These are phyloP conservation scores for Plantago major DNA, from an alignment of 257 asterid genomes.

Conservation along the genomic window DNA sequence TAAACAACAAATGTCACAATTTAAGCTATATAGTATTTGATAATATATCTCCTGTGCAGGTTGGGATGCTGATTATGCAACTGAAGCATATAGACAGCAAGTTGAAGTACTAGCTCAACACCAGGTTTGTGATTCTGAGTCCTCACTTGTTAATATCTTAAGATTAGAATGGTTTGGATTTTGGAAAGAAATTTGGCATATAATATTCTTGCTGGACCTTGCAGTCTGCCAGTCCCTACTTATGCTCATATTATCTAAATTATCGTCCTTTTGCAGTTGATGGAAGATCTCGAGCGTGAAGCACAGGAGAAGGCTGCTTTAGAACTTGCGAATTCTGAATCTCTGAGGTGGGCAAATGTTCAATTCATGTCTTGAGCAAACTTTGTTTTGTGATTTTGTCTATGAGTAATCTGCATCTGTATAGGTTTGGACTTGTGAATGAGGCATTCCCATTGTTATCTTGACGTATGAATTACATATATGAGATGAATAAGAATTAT, in stretches of 20 bases:
- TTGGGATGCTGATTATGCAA: constrained; percentile 97
- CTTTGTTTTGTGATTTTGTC: not conserved
- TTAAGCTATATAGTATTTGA: constrained; percentile 4
- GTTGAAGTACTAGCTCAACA: constrained; percentile 88
- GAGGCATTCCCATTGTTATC: no score
- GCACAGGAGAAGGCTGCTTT: constrained; percentile 88
- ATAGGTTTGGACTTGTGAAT: not conserved
- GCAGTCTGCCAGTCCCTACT: constrained; percentile 5
- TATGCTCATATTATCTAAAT: constrained; percentile 17
- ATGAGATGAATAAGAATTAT: no score
- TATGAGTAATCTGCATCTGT: not conserved
- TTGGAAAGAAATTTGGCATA: not conserved
- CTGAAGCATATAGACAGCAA: constrained; percentile 88
- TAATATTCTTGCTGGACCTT: constrained; percentile 13
- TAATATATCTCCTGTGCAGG: constrained; percentile 40
- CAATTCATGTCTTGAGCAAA: not conserved
- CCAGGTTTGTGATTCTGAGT: constrained; percentile 50
- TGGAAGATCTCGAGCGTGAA: constrained; percentile 80
- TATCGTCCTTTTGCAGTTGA: constrained; percentile 48
- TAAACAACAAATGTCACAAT: constrained; percentile 15
- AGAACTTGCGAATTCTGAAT: constrained; percentile 48
- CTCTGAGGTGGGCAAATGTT: constrained; percentile 45
- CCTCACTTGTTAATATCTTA: not conserved
- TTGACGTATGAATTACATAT: no score
- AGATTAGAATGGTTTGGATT: not conserved